Base-by-base conservation (phyloP, 2,329 filamentous ascomycete genomes). In the Albophoma yamanashiensis region DNA sequence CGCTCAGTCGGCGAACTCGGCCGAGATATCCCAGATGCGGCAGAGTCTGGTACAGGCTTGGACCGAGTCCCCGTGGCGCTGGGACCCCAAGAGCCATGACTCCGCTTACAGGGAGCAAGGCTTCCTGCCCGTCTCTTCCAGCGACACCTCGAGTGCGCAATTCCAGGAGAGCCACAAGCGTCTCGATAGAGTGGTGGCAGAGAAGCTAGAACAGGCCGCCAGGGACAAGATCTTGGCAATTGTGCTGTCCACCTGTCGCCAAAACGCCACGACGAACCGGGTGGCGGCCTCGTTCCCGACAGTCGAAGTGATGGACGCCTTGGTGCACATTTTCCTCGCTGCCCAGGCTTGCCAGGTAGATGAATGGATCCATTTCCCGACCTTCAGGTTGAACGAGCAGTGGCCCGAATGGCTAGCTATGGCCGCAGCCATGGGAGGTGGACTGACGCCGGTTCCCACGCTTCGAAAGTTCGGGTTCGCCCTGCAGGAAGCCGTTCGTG, bases 191-290 rank as follows among this genome's bases (percentile, higher is more conserved):
- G 72, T 79, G 15, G 66, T 79, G 47, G 67, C 71, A 3, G 78
- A 81, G 50, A 78, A 72, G 53, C 65, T 83, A 22, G 75, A 79
- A 36, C 68, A 73, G 31, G 72, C 78, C 7, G 78, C 75, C 25
- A 79, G 85, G 4, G 88, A 91, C 69, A 80, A 79, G 55, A 79
- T 89, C 1, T 74, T 91, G 59, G 85, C 82, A 14, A 78, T 89
- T 61, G 81, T 89, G 1, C 73, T 90, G 42, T 78, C 79, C 57
- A 84, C 81, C 4, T 86, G 82, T 65, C 81, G 79, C 55, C 75
- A 75, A 45, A 75, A 76, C 63, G 73, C 73, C 66, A 80, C 71
- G 73, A 79, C 71, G 71, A 79, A 68, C 61, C 79, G 76, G 57
- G 81, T 84, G 25, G 82, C 80, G 22, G 81, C 78, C 1, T 85